phyloP scores from a whole-genome alignment of 495 filamentous ascomycete genomes.

The Pseudoneurospora amorphoporcata region DNA sequence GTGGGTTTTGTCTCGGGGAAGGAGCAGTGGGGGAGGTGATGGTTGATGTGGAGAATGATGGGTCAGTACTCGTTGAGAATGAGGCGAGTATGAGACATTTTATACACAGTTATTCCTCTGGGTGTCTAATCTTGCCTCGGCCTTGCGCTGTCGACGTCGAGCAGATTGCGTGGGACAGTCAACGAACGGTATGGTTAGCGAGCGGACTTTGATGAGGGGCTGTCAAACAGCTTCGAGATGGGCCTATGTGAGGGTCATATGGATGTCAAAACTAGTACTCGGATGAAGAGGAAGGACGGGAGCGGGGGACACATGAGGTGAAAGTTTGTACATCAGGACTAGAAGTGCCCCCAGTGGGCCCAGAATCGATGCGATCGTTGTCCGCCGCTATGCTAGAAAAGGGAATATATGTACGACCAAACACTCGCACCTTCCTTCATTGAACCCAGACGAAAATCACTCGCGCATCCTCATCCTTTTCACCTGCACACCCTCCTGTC shows the following conservation, averaged over 20 bases:
- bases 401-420: not conserved
- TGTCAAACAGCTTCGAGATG: not conserved
- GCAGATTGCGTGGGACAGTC: not conserved
- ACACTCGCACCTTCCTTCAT: not conserved
- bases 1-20: not conserved
- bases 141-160: not conserved
- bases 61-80: not conserved
- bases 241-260: not conserved
- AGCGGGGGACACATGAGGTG: not conserved
- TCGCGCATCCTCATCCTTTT: not conserved
- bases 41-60: not conserved
- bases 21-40: not conserved
- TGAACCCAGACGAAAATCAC: not conserved
- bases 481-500: too few relatives aligned
- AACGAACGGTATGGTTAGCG: not conserved
- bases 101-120: not conserved
- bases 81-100: not conserved
- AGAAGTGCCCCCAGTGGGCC: not conserved
- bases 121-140: not conserved
- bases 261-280: not conserved
- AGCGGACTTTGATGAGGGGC: not conserved
- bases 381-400: too few relatives aligned
- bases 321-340: not conserved
- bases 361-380: too few relatives aligned
- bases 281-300: not conserved